Percentiles rank a stretch among this genome's conserved stretches.
These are phyloP conservation scores for Penicillium egyptiacum DNA, from an alignment of 495 filamentous ascomycete species.

Conservation along the genomic window DNA sequence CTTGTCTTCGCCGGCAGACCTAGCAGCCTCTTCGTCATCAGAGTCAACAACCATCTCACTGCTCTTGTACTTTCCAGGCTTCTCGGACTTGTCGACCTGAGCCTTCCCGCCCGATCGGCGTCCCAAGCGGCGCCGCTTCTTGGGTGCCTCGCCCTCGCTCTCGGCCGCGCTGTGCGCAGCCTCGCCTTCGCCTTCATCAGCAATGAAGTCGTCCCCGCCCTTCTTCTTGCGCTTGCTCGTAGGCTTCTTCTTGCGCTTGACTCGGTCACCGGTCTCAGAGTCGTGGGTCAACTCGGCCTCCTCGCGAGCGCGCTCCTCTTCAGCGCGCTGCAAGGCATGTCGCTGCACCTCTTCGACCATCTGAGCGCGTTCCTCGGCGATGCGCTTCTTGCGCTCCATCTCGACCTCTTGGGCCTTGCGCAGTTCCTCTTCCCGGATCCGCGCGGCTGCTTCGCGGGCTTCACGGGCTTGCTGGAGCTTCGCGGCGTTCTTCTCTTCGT, in stretches of 20 bases:
- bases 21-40: conserved; percentile 49
- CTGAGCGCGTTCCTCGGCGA: conserved; percentile 76
- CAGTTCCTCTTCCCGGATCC: conserved; percentile 69
- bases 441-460: conserved; percentile 72
- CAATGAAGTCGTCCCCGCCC: conserved; percentile 35
- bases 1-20: conserved; percentile 32
- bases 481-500: conserved; percentile 87
- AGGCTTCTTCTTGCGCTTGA: conserved; percentile 67
- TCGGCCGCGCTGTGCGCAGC: conserved; percentile 25
- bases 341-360: conserved; percentile 75
- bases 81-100: conserved; percentile 29
- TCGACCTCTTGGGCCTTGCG: conserved; percentile 63
- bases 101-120: conserved; percentile 58
- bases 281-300: conserved; percentile 75
- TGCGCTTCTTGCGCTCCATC: conserved; percentile 68
- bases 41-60: conserved; percentile 77
- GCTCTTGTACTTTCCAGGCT: conserved; percentile 68
- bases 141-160: conserved; percentile 42
- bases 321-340: conserved; percentile 64
- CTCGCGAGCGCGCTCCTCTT: conserved; percentile 67
- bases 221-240: conserved; percentile 68
- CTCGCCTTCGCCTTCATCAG: conserved; percentile 26
- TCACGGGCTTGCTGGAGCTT: conserved; percentile 75
- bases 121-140: conserved; percentile 52
- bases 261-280: conserved; percentile 71